Conservation (phyloP, 768 basidiomycete species). For the Chiua virens region DNA sequence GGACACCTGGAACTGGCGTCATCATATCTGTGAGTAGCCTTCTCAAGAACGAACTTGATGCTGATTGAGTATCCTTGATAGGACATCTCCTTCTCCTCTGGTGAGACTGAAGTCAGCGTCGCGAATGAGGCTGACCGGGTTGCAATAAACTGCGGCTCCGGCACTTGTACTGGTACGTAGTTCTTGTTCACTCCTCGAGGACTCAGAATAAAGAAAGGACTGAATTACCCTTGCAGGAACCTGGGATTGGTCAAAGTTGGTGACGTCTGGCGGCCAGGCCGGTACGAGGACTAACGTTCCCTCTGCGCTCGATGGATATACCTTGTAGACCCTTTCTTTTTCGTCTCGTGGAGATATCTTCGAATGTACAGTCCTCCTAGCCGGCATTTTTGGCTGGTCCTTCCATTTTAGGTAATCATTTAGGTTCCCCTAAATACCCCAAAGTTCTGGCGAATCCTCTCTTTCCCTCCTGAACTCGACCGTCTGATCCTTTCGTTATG, state of each 20-base stretch:
- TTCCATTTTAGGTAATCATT: slow-evolving; percentile 7
- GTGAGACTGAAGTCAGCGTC: slow-evolving; percentile 44
- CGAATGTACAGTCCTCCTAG: no score
- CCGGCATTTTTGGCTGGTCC: no score
- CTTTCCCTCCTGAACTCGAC: neutral
- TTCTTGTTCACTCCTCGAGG: neutral
- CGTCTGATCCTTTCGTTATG: neutral
- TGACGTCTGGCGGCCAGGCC: slow-evolving; percentile 42
- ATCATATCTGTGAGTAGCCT: slow-evolving; percentile 49
- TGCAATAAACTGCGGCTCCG: slow-evolving; percentile 56
- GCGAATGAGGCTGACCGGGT: slow-evolving; percentile 42
- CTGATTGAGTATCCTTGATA: slow-evolving; percentile 19
- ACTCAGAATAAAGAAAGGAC: no score
- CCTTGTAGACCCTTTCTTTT: slow-evolving; percentile 10
- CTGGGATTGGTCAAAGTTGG: slow-evolving; percentile 53
- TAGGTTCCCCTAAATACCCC: neutral
- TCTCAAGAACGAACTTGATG: neutral
- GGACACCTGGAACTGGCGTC: slow-evolving; percentile 57
- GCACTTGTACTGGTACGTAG: slow-evolving; percentile 47
- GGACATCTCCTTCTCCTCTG: slow-evolving; percentile 49
- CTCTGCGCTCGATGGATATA: slow-evolving; percentile 33
- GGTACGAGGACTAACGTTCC: slow-evolving; percentile 35
- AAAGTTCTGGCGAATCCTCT: neutral
- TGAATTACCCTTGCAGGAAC: slow-evolving; percentile 29
- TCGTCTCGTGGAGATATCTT: no score